phyloP scores from a whole-genome alignment of 1,284 basidiomycete genomes.

The Ganoderma sp. region DNA sequence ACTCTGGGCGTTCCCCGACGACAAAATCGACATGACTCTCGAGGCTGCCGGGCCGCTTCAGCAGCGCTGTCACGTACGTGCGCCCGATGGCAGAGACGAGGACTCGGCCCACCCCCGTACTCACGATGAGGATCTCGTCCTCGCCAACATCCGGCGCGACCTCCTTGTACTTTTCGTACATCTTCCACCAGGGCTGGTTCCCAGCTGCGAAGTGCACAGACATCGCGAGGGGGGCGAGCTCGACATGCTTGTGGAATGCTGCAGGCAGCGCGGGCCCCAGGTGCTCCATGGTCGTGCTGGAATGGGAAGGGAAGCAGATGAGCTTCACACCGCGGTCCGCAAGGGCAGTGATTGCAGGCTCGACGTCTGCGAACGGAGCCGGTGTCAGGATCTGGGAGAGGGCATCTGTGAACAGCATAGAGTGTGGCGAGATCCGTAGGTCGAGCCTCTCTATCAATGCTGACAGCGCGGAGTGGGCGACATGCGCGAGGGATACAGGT shows the following conservation, averaged over 20 bases:
- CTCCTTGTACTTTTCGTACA: too few species aligned
- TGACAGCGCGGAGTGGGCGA: not conserved
- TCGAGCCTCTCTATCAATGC: not conserved
- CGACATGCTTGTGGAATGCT: not conserved
- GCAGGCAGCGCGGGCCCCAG: not conserved
- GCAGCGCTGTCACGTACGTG: not conserved
- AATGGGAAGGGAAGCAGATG: not conserved
- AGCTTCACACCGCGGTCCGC: not conserved
- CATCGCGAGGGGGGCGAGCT: not conserved
- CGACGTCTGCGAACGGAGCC: not conserved
- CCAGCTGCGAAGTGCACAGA: not conserved
- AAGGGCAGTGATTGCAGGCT: not conserved
- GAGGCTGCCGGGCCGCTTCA: not conserved
- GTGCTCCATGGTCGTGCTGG: not conserved
- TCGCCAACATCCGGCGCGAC: not conserved
- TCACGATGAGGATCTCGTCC: not conserved
- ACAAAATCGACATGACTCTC: not conserved
- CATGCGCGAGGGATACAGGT: not conserved
- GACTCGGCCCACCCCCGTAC: not conserved
- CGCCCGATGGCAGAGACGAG: not conserved
- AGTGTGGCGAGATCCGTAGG: not conserved
- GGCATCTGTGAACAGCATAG: not conserved
- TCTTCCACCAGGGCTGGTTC: not conserved
- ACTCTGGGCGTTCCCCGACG: not conserved
- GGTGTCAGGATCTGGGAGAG: not conserved